Evolutionary conservation across 179 eudicot genomes (phyloP), one percentile per base, ranked within the genome.

Genomic region (Amaranthus tricolor): DNA sequence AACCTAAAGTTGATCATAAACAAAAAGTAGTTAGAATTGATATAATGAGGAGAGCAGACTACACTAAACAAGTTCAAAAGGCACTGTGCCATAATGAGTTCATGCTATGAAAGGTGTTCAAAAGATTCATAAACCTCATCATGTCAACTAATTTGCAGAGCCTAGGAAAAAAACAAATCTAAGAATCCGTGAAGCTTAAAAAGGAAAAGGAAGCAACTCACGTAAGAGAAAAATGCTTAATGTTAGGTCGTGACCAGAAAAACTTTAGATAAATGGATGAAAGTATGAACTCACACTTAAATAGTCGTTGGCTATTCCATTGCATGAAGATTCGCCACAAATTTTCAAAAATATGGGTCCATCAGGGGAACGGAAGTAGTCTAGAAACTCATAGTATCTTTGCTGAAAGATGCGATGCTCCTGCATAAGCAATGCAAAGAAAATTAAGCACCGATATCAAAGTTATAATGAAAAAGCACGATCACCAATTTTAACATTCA

Each of bases 341-440:
- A 95, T 89, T 71, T 82, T 84, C 79, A 95, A 80, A 82, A 95
- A 95, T 63, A 95, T 84, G 6, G 99, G 99, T 44, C 99, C 99
- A 66, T 93, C 85, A 44, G 95, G 97, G 78, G 83, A 64, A 55
- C 88, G 84, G 65, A 93, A 93, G 58, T 88, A 17, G 78, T 93
- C 99, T 67, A 89, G 87, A 81, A 71, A 91, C 78, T 93, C 99
- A 78, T 87, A 95, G 74, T 93, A 95, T 21, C 99, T 86, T 62
- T 93, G 98, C 52, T 72, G 71, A 79, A 95, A 95, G 55, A 83
- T 81, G 52, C 96, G 92, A 81, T 86, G 99, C 74, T 93, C 99
- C 99, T 95, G 87, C 78, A 81, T 73, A 69, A 75, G 31, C 67
- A 70, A 80, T 45, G 45, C 48, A 73, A 51, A 63, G 15, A 60